These are phyloP conservation scores for Hyphopichia buzzinii DNA, from an alignment of 1,139 yeast species.

Conservation along the genomic window DNA sequence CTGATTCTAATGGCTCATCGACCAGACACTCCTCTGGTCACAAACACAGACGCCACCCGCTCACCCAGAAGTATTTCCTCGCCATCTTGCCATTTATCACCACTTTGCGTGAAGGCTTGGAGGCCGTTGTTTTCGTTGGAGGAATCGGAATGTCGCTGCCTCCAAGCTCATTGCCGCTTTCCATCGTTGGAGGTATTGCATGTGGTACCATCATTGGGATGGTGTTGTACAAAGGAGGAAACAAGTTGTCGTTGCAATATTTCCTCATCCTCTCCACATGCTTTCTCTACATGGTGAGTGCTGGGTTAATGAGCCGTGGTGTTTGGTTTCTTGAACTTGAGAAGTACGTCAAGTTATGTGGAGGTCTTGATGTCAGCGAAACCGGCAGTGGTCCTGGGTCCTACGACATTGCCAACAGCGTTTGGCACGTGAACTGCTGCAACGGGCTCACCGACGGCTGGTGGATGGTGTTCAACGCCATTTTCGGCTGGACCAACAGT, in stretches of 20 bases:
- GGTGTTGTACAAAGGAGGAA: conserved; percentile 41
- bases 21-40: conserved; percentile 4
- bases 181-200: conserved; percentile 34
- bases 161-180: conserved; percentile 38
- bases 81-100: conserved; percentile 44
- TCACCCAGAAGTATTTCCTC: conserved; percentile 34
- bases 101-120: conserved; percentile 47
- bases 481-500: conserved; percentile 93
- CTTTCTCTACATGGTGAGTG: conserved; percentile 42
- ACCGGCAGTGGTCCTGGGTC: conserved; percentile 94
- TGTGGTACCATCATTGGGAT: conserved; percentile 37
- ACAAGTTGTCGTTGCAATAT: conserved; percentile 39
- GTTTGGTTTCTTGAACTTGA: conserved; percentile 87
- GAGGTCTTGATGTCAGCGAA: conserved; percentile 87
- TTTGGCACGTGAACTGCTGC: conserved; percentile 98
- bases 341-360: conserved; percentile 58
- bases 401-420: conserved; percentile 71
- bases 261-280: conserved; percentile 42
- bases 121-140: conserved; percentile 48
- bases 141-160: conserved; percentile 46
- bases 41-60: too few relatives aligned
- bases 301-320: conserved; percentile 57
- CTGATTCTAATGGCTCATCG: conserved; percentile 13
- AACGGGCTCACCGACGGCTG: conserved; percentile 88
- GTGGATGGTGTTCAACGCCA: conserved; percentile 90